Base-by-base conservation (phyloP, 495 filamentous ascomycete species). In the Podospora pseudocomata region DNA sequence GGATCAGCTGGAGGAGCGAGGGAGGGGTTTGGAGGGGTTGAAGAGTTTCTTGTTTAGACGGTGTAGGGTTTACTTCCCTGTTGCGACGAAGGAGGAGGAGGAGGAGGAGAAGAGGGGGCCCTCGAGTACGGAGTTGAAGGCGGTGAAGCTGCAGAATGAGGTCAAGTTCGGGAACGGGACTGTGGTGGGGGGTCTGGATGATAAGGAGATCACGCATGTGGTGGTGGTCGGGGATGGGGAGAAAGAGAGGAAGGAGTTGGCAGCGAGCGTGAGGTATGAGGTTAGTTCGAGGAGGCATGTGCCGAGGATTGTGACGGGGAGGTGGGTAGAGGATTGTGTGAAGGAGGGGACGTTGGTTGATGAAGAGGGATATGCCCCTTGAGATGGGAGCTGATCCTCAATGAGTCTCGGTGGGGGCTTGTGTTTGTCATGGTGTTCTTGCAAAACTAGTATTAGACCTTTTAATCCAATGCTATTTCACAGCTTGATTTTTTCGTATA, bases 301-400 rank as follows among this genome's bases (percentile, higher is more conserved):
- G 18, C 92, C 94, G 1, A 83, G 93, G 71, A 77, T 96, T 27
- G 90, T 97, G 15, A 86, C 79, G 1, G 70, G 80, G 27, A 80
- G 82, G 20, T 99, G 95, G 95, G 80, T 97, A 1, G 83, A 87
- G 62, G 86, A 92, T 67, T 90, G 91, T 72, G 96, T 94, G 92
- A 79, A 79, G 67, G 89, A 92, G 77, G 83, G 83, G 66, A 97
- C 94, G 7, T 69, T 91, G 58, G 72, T 98, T 64, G 93, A 97
- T 75, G 95, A 97, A 85, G 92, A 93, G 70, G 79, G 77, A 34
- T 86, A 82, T 73, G 78, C 68, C n/a, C 75, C 78, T 26, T 62
- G 30, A 32, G 30, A 32, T 32, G 30, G 4, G 30, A 32, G 30
- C 7, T 32, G 30, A 32, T 32, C 30, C 4, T 7, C 30, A 5